Base-by-base conservation (phyloP, 140 eudicot species). In the Oenanthe javanica region DNA sequence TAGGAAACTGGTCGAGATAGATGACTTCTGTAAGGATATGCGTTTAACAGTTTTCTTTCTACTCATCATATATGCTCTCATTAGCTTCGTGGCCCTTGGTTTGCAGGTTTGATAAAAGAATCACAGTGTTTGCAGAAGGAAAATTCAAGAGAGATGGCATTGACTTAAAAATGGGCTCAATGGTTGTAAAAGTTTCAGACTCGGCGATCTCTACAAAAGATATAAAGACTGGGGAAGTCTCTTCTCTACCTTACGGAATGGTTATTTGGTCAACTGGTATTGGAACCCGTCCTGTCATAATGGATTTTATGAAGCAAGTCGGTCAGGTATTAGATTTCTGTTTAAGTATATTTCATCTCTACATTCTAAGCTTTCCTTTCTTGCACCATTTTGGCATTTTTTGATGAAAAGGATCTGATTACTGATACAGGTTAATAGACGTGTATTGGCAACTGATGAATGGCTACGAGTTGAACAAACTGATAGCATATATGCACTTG, bases 261-360 rank as follows among this genome's bases (percentile, higher is more conserved):
- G 90, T 87, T 57, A 97, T 95, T 55, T 95, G 99, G 99, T 95
- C 99, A 71, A 95, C 99, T 45, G 99, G 99, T 59, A 91, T 95
- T 79, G 99, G 96, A n/a, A 95, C 99, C 78, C 97, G 99, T 21
- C 99, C 99, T 47, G 97, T 95, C 23, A 78, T 95, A 31, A 88
- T 81, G 89, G 97, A 95, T 75, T 95, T 92, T 76, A 95, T 95
- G 99, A 91, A 93, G 87, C 96, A 95, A 84, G 85, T 93, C 72
- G 93, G 93, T 31, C 99, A 95, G 96, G 99, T 95, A 84, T 12
- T 25, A 70, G 67, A 18, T 4, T 61, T 67, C 48, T 67, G 45
- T 42, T 42, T 23, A 45, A 16, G 8, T 11, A 47, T 64, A 45
- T 71, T 15, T 51, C 8, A 79, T 69, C 19, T 72, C 25, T 72